Base-by-base conservation (phyloP, 2,329 filamentous ascomycete species). In the Aureobasidium namibiae region DNA sequence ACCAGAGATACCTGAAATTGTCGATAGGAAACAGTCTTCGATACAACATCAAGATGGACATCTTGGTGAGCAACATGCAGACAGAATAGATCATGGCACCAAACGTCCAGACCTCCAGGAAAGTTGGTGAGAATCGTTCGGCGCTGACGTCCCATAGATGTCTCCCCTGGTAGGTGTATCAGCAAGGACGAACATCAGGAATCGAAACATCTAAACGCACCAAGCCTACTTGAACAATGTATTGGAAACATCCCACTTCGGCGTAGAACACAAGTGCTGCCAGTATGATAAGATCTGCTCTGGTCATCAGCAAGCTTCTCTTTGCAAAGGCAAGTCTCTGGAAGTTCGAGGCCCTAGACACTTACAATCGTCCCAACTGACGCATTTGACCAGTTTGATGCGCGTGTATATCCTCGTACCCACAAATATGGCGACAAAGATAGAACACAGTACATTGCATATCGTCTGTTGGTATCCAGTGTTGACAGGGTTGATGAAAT, bases 11-110 rank as follows among this genome's bases (percentile, higher is more conserved):
- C 18, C 26, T 57, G 34, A 61, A 61, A 14, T 33, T 42, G 4
- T 42, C n/a, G n/a, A 61, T 36, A 13, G 50, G 50, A 29, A 61
- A 61, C 5, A 61, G 11, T 23, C 59, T 33, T n/a, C 41, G 18
- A 3, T 56, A 61, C 16, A 61, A 23, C 29, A 61, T 31, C 9
- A 58, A 44, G 11, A 61, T 39, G 4, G 59, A 61, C 21, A 58
- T 23, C 34, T 59, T 61, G 33, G 42, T 29, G 60, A 78, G 66
- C 0, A 59, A 9, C 56, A 59, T 59, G 36, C 23, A 52, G 8
- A 48, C 18, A n/a, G 39, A 48, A 24, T 59, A 59, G 24, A 52
- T 41, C 56, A 59, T 50, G 21, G 56, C 46, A 18, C 36, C 45
- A 24, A 52, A 50, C 16, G 46, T 44, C 45, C 46, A 59, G 8